Evolutionary conservation across 2,329 filamentous ascomycete genomes (phyloP).

Genomic region (Ophiocordyceps unilateralis): DNA sequence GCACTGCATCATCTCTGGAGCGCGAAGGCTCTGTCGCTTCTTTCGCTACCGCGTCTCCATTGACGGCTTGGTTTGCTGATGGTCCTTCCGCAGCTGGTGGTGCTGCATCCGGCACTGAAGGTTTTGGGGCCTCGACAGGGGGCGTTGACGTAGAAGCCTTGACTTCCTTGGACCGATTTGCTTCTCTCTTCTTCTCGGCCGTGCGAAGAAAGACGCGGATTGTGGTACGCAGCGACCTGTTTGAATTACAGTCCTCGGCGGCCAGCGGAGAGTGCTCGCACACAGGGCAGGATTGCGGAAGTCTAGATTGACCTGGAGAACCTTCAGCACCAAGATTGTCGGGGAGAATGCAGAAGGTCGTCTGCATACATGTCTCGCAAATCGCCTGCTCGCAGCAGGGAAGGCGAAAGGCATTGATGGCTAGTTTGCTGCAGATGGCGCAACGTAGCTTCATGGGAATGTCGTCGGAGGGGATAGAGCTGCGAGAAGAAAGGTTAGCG

Average conservation of each 20-base stretch:
- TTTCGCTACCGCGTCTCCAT: background rate
- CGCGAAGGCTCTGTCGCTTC: background rate
- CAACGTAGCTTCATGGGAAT: constrained; percentile 95
- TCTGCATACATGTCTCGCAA: constrained; percentile 60
- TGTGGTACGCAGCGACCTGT: constrained; percentile 83
- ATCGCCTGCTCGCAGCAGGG: constrained; percentile 94
- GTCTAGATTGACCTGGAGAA: constrained; percentile 49
- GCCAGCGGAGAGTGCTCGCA: constrained; percentile 86
- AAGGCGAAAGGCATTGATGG: constrained; percentile 76
- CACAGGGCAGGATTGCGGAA: constrained; percentile 70
- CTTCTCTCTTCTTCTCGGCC: constrained; percentile 75
- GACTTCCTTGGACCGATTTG: constrained; percentile 33
- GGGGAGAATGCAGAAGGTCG: background rate
- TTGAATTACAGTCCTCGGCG: constrained; percentile 68
- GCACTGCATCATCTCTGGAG: background rate
- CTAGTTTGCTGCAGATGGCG: constrained; percentile 80
- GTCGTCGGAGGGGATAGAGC: constrained; percentile 62
- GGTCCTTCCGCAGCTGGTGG: constrained; percentile 4
- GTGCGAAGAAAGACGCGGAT: constrained; percentile 82
- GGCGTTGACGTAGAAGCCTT: constrained; percentile 22
- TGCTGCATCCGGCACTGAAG: constrained; percentile 12
- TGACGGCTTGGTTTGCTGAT: constrained; percentile 2
- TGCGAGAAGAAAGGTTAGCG: constrained; percentile 17
- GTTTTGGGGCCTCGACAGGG: constrained; percentile 23
- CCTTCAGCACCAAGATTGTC: background rate